phyloP scores from a whole-genome alignment of 805 yeast genomes.

The Candida germanica region DNA sequence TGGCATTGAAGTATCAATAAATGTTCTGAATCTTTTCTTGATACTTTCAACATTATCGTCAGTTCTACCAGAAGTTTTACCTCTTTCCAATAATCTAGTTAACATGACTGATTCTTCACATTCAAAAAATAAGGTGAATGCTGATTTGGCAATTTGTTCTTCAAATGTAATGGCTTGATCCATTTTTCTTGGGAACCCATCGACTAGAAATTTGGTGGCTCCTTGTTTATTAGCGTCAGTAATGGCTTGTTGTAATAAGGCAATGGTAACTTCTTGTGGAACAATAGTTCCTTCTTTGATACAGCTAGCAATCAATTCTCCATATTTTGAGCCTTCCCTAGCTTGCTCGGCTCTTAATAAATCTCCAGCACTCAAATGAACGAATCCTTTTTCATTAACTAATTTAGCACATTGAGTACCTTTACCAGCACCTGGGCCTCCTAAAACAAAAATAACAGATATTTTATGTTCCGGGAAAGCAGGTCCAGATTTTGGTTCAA shows the following conservation, averaged over 20 bases:
- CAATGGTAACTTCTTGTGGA: conserved; percentile 89
- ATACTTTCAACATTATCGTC: conserved; percentile 93
- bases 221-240: conserved; percentile 47
- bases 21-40: conserved; percentile 82
- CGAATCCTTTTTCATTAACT: conserved; percentile 76
- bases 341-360: conserved; percentile 87
- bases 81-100: conserved; percentile 79
- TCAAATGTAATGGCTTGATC: conserved; percentile 97
- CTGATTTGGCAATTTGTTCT: conserved; percentile 65
- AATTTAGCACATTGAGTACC: conserved; percentile 93
- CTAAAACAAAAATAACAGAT: conserved; percentile 84
- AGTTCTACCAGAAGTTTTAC: conserved; percentile 89
- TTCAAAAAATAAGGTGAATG: conserved; percentile 71
- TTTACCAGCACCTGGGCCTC: conserved; percentile 98
- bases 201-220: conserved; percentile 69
- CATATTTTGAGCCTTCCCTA: conserved; percentile 78
- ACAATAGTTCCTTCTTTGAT: conserved; percentile 89
- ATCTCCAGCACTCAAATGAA: conserved; percentile 95
- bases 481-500: conserved; percentile 34
- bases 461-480: conserved; percentile 65
- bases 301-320: conserved; percentile 77
- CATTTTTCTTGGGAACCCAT: conserved; percentile 98
- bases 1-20: conserved; percentile 87
- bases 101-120: conserved; percentile 85
- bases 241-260: conserved; percentile 78